Percentiles rank a stretch among this genome's conserved stretches.
phyloP scores from a whole-genome alignment of 768 basidiomycete genomes.

The Russula sp. region DNA sequence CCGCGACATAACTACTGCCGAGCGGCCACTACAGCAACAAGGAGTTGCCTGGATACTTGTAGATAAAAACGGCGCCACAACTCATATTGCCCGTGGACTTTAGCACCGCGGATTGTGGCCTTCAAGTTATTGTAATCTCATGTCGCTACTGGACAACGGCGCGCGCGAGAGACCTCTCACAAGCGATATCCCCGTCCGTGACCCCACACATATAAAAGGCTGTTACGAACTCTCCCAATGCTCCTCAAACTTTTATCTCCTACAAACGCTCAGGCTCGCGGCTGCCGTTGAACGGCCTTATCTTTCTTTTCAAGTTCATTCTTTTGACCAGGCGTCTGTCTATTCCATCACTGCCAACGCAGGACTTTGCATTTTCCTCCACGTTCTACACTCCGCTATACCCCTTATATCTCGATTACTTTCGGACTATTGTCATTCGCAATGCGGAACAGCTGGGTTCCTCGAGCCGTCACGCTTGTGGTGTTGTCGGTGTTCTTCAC shows the following conservation, averaged over 20 bases:
- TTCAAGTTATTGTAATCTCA: neutral
- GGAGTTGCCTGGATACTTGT: neutral
- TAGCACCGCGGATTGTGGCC: neutral
- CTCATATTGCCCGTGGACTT: neutral
- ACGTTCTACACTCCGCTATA: constrained; percentile 30
- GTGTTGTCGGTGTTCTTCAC: constrained; percentile 30
- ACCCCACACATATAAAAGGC: constrained; percentile 1
- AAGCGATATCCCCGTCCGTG: neutral
- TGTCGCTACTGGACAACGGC: neutral
- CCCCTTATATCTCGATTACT: constrained; percentile 3
- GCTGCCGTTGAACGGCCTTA: constrained; percentile 46
- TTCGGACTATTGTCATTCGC: constrained; percentile 2
- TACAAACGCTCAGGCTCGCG: constrained; percentile 29
- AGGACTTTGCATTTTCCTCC: constrained; percentile 32
- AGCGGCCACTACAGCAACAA: neutral
- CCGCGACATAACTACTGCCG: neutral
- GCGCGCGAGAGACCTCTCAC: neutral
- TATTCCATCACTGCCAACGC: constrained; percentile 28
- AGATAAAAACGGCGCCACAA: neutral
- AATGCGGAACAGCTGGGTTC: constrained; percentile 25
- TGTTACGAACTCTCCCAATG: neutral
- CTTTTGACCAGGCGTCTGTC: constrained; percentile 52
- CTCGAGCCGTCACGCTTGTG: constrained; percentile 24
- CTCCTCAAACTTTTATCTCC: constrained; percentile 27
- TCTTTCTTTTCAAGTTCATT: constrained; percentile 32